Base-by-base conservation (phyloP, 2,329 filamentous ascomycete species). In the Elsinoe fawcettii region DNA sequence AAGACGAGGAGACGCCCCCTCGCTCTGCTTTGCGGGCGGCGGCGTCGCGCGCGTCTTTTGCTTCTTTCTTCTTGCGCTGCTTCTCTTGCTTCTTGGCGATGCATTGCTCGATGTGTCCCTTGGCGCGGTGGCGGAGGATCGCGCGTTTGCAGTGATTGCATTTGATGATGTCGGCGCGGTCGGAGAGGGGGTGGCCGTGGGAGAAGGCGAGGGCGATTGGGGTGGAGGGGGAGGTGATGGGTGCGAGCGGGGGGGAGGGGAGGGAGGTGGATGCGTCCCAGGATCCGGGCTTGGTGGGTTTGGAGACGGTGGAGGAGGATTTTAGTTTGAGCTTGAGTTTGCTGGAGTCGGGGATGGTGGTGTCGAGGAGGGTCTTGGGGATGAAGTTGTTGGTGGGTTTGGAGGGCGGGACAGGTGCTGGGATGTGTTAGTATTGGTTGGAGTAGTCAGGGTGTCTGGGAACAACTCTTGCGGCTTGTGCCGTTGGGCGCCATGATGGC, bases 101-200 rank as follows among this genome's bases (percentile, higher is more conserved):
- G 66, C 92, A 99, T 46, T 86, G 83, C 36, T 86, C 85, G 60
- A 96, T 89, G 67, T 99, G 92, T 16, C 82, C 81, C 59, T 86
- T 85, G 1, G 88, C 87, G 0, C 83, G 84, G 30, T 83, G 83
- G 65, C 86, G 87, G 12, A 93, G 77, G 11, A 96, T 82, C 54
- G 87, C 87, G 66, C 95, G 91, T 73, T 93, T 96, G 75, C 92
- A 99, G 70, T 95, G 90, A 70, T 93, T 96, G 79, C 92, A 99
- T 63, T 75, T 73, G 53, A 93, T 84, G 8, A 89, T 80, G 61
- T 95, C 89, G 9, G 87, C 81, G 58, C 78, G 79, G 66, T 96
- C 91, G 64, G 90, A 85, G 63, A 95, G 80, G 0, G 90, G 90
- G 58, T 86, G 84, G 60, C 90, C 89, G 47, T 86, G 91, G 3